Evolutionary conservation across 176 grass and related monocot genomes (phyloP), one percentile per base, ranked within the genome.

Genomic region (Pontederia crassipes): DNA sequence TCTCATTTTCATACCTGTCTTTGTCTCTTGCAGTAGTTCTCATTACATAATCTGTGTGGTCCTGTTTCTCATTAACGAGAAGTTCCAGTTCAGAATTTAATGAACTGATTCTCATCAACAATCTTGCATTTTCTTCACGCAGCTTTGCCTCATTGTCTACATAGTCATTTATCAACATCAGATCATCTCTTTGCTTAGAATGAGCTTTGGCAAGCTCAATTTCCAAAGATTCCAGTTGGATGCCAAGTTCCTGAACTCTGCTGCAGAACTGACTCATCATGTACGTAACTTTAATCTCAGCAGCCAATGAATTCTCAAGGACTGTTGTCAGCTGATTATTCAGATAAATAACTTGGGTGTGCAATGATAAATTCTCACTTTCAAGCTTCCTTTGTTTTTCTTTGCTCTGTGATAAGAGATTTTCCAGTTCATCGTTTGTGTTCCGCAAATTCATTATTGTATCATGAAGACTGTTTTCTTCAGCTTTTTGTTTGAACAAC

Each of bases 401-500:
- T 71, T 88, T 77, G 80, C 70, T 81, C 58, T 72, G 60, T 9
- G 71, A 70, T 12, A 92, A 79, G 7, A 79, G 48, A 79, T 92
- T 56, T 62, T 92, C 84, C 82, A 88, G 76, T 72, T 61, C 72
- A 83, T 69, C 85, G 57, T 89, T 79, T 71, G 68, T 64, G 52
- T 83, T 81, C 73, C 78, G 82, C 73, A 81, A 71, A 64, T 79
- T 71, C 49, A 65, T 67, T 78, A 83, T 35, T 32, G 57, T 83
- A 48, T 80, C 56, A 46, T 75, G 85, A 27, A 92, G 76, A 79
- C 67, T 61, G 63, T 62, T 26, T 56, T 71, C 45, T 75, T 86
- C 80, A 73, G 71, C 73, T 85, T 81, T 92, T 57, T 85, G 73
- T 46, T 88, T 81, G 64, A 78, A 55, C 26, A 88, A 98, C 79